Evolutionary conservation across 2,329 filamentous ascomycete genomes (phyloP).

Genomic region (Penicillium rolfsii): DNA sequence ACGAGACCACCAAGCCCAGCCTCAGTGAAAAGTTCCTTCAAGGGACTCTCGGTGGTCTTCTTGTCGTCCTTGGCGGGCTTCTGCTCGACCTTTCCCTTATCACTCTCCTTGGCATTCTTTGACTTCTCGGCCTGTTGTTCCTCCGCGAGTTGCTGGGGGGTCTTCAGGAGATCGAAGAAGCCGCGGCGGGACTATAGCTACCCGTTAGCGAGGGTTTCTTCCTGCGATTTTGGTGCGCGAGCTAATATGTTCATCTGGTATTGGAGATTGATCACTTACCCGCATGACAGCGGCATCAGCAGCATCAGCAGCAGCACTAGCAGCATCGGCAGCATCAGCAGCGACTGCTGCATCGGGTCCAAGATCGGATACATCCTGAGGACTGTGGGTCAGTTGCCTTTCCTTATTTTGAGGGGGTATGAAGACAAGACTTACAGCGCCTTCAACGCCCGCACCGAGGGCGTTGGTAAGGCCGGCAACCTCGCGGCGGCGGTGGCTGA

Average conservation of each 20-base stretch:
- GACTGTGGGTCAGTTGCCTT: too few relatives aligned
- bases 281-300: too few relatives aligned
- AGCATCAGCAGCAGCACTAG: too few relatives aligned
- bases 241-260: too few relatives aligned
- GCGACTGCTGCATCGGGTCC: too few relatives aligned
- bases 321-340: too few relatives aligned
- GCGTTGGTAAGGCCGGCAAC: neutral
- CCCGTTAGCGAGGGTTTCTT: neutral
- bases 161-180: constrained; percentile 6
- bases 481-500: constrained; percentile 18
- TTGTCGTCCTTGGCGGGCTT: constrained; percentile 4
- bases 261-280: neutral
- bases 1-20: constrained; percentile 23
- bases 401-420: too few relatives aligned
- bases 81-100: neutral
- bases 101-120: neutral
- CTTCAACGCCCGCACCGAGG: neutral
- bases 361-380: too few relatives aligned
- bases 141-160: neutral
- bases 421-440: neutral
- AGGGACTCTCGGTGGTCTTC: neutral
- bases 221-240: too few relatives aligned
- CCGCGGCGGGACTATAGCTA: neutral
- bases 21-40: constrained; percentile 16
- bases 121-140: constrained; percentile 3